These are phyloP conservation scores for Boletus huronensis DNA, from an alignment of 768 basidiomycete species.

Conservation along the genomic window DNA sequence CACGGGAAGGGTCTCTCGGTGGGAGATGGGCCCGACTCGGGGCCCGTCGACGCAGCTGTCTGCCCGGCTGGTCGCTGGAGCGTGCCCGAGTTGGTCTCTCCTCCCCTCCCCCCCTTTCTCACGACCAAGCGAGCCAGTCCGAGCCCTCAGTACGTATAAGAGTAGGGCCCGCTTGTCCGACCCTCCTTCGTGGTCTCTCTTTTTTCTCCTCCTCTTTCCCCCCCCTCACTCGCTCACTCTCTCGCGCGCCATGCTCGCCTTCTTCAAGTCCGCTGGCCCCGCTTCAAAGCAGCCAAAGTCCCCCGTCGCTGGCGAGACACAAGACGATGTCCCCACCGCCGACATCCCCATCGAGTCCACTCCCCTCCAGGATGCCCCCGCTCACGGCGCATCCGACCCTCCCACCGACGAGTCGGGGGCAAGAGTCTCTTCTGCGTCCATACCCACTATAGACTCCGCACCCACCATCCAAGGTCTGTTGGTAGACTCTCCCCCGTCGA, in stretches of 20 bases:
- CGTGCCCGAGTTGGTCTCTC: background rate
- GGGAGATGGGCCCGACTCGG: background rate
- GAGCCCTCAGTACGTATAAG: slow-evolving; percentile 29
- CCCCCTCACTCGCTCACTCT: background rate
- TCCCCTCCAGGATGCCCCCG: background rate
- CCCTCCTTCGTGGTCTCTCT: slow-evolving; percentile 1
- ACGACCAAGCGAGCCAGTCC: slow-evolving; percentile 21
- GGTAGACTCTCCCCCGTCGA: background rate
- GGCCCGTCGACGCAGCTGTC: background rate
- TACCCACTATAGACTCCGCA: slow-evolving; percentile 22
- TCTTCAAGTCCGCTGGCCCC: slow-evolving; percentile 20
- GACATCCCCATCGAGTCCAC: slow-evolving; percentile 2
- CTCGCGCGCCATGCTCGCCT: slow-evolving; percentile 19
- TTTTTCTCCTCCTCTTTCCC: background rate
- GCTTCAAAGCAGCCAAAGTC: slow-evolving; percentile 10
- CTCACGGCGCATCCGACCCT: background rate
- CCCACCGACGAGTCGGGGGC: background rate
- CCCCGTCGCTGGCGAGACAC: background rate
- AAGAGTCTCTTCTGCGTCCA: slow-evolving; percentile 20
- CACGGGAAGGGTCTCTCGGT: no score
- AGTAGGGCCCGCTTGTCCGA: slow-evolving; percentile 2
- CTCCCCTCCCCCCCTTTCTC: slow-evolving; percentile 21
- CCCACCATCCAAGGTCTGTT: slow-evolving; percentile 23
- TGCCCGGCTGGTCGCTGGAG: background rate
- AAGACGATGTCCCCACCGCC: background rate